Conservation (phyloP, 108 stramenopile species). For the Schizochytrium sp. region DNA sequence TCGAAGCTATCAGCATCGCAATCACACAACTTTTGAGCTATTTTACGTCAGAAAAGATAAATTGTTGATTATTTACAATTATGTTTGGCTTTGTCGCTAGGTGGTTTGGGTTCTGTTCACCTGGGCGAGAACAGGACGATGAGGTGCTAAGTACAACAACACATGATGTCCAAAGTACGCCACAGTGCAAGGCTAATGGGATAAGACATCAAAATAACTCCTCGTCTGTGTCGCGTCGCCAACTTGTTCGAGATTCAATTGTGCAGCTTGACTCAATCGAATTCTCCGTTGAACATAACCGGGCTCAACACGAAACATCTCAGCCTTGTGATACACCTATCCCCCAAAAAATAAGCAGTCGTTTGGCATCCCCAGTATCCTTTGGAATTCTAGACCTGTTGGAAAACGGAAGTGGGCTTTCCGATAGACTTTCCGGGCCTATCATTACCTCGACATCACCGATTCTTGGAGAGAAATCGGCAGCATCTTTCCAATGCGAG, state of each 20-base stretch:
- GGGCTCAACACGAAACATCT: neutral
- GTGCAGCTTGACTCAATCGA: conserved; percentile 14
- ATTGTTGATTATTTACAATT: too few species aligned
- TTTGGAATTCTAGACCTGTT: too few species aligned
- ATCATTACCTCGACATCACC: too few species aligned
- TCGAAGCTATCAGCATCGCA: too few species aligned
- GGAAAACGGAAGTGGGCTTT: too few species aligned
- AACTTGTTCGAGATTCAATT: neutral
- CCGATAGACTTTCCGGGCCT: too few species aligned
- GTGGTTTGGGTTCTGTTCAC: neutral
- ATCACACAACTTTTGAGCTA: too few species aligned
- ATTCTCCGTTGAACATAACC: neutral
- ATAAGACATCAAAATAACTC: neutral
- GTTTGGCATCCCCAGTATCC: neutral
- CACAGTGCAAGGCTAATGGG: neutral
- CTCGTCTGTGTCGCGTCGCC: neutral
- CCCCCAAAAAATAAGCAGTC: neutral
- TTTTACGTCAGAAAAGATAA: too few species aligned
- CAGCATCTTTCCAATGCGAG: too few species aligned
- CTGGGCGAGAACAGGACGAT: neutral
- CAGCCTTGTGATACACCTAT: neutral
- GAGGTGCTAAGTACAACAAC: neutral
- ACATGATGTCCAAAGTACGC: neutral
- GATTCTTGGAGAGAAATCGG: too few species aligned
- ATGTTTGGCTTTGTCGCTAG: neutral